Percentiles rank a stretch among this genome's conserved stretches.
These are phyloP conservation scores for Fonsecaea multimorphosa DNA, from an alignment of 2,329 filamentous ascomycete species.

Conservation along the genomic window DNA sequence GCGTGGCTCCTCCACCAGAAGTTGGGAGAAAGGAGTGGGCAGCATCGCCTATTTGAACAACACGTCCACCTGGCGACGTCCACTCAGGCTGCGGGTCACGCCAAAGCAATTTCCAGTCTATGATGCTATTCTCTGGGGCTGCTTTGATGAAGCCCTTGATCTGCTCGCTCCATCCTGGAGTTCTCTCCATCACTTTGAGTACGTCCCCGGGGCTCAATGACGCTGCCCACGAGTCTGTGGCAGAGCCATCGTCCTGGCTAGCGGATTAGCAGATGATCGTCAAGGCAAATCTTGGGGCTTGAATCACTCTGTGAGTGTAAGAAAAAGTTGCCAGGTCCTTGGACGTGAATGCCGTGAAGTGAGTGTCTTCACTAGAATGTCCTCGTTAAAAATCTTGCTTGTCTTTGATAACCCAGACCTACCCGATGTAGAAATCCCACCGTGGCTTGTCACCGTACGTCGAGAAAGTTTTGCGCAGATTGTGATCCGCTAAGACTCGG, in stretches of 20 bases:
- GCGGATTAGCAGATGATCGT: too few relatives aligned
- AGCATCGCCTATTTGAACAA: slow-evolving; percentile 57
- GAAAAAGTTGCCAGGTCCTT: too few relatives aligned
- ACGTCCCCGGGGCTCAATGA: slow-evolving; percentile 45
- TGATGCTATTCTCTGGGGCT: slow-evolving; percentile 25
- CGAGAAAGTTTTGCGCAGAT: neutral
- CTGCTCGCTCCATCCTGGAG: slow-evolving; percentile 50
- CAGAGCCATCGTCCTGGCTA: slow-evolving; percentile 51
- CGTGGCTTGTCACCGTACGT: neutral
- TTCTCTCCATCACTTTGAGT: neutral
- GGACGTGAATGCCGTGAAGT: neutral
- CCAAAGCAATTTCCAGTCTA: slow-evolving; percentile 24
- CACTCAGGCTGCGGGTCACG: slow-evolving; percentile 24
- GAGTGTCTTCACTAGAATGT: slow-evolving; percentile 1
- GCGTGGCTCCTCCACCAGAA: slow-evolving; percentile 56
- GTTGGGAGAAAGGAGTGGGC: slow-evolving; percentile 59
- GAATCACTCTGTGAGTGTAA: too few relatives aligned
- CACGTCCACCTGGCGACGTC: slow-evolving; percentile 50
- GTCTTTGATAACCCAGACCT: neutral
- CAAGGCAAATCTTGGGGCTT: too few relatives aligned
- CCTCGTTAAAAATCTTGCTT: slow-evolving; percentile 1
- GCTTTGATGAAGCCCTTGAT: slow-evolving; percentile 35
- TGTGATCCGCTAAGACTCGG: neutral
- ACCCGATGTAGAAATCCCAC: neutral
- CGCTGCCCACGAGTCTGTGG: slow-evolving; percentile 52